Conservation (phyloP, 495 filamentous ascomycete genomes). For the Xylaria cubensis region DNA sequence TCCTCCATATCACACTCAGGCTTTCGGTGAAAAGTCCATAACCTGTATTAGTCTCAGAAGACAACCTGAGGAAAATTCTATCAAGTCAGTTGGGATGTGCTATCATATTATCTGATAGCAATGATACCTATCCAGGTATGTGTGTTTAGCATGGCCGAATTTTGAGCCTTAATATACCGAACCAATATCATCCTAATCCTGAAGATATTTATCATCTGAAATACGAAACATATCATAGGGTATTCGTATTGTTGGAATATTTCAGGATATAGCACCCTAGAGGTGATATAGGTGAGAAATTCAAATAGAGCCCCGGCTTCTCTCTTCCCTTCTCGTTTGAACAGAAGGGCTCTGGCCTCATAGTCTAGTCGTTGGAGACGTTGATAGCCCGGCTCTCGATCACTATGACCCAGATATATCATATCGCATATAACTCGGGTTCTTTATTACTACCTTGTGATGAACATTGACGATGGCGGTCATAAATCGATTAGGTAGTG, state of each 20-base stretch:
- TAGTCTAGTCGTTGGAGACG: too few species aligned
- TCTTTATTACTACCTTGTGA: neutral
- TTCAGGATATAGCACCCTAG: neutral
- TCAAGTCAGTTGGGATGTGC: neutral
- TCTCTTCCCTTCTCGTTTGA: neutral
- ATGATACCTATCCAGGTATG: neutral
- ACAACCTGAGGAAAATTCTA: neutral
- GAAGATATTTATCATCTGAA: neutral
- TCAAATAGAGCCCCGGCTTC: neutral
- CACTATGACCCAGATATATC: neutral
- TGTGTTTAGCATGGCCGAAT: neutral
- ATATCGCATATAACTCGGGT: neutral
- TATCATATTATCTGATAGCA: slow-evolving; percentile 8
- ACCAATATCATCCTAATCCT: neutral
- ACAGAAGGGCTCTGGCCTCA: too few species aligned
- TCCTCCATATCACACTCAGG: neutral
- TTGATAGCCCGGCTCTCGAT: too few species aligned
- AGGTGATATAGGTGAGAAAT: neutral
- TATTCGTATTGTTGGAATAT: neutral
- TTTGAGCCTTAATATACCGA: neutral
- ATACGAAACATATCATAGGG: neutral
- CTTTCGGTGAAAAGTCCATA: neutral
- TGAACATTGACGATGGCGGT: neutral
- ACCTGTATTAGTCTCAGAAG: neutral
- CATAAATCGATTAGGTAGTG: neutral